Base-by-base conservation (phyloP, 2,329 filamentous ascomycete species). In the Xylaria polymorpha region DNA sequence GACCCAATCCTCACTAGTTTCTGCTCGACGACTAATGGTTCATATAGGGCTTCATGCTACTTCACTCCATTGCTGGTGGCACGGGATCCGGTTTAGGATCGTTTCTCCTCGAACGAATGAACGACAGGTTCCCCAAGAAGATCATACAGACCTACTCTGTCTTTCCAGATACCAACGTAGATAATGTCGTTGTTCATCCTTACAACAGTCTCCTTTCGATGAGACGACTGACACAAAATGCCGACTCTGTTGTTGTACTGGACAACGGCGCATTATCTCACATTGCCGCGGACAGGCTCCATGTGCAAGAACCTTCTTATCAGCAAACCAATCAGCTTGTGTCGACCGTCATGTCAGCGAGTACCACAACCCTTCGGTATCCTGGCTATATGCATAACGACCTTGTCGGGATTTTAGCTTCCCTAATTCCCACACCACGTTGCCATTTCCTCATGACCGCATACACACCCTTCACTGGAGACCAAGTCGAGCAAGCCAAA, bases 351-450 rank as follows among this genome's bases (percentile, higher is more conserved):
- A 99, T 99, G 96, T 98, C 94, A 43, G 96, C 96, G 46, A 97
- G 94, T 78, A 99, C 96, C 4, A 98, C 95, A 10, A 98, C 97
- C 2, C 89, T 99, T 60, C 89, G 96, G 78, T 99, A 99, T 80
- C 96, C 96, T 1, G 96, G 96, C 46, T 99, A 99, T 83, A 99
- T 99, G 96, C 96, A 99, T 85, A 99, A 99, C 81, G 96, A 99
- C 79, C 91, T 99, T 18, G 94, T 97, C 78, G 96, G 95, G 81
- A 98, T 99, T 76, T 88, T 99, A 67, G 96, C 97, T 29, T 97
- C 94, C 22, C 87, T 99, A 50, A 98, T 99, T 71, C 96, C 96
- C 1, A 99, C 95, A 0, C 97, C 96, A 10, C 91, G 96, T 75
- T 97, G 94, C 79, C 97, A 99, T 83, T 99, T 99, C 87, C 86